These are phyloP conservation scores for Incumbomyces lentus DNA, from an alignment of 2,329 filamentous ascomycete species.

Conservation along the genomic window DNA sequence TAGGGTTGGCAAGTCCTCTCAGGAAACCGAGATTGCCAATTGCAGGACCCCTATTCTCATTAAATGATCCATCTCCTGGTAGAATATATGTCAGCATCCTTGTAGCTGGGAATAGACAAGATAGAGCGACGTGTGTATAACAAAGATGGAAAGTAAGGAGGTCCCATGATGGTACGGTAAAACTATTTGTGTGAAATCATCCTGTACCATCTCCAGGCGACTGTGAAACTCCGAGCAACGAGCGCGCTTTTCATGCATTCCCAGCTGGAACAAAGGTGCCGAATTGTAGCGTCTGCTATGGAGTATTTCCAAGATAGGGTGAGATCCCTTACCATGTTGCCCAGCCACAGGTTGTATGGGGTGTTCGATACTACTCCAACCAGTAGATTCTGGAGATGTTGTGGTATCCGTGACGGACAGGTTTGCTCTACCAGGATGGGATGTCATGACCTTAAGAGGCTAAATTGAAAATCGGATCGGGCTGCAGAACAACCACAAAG, in stretches of 20 bases:
- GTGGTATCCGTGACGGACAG: background rate
- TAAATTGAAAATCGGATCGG: background rate
- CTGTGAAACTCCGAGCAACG: too few species aligned
- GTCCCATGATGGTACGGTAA: too few species aligned
- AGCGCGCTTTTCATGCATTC: too few species aligned
- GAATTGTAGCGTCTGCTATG: background rate
- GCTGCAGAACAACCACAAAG: background rate
- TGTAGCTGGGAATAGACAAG: background rate
- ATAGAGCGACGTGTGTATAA: background rate
- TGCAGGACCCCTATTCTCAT: background rate
- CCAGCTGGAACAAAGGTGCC: background rate
- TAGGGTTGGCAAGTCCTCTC: conserved; percentile 51
- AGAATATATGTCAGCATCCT: background rate
- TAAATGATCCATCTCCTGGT: background rate
- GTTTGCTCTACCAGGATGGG: background rate
- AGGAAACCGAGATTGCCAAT: conserved; percentile 36
- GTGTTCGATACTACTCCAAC: conserved; percentile 2
- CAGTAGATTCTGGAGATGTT: background rate
- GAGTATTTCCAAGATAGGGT: background rate
- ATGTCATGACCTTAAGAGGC: background rate
- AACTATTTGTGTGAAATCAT: too few species aligned
- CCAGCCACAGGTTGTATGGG: background rate
- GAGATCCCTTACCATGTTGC: background rate
- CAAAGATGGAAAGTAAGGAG: background rate
- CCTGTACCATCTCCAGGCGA: too few species aligned